Percentiles rank a stretch among this genome's conserved stretches.
Evolutionary conservation across 2,329 filamentous ascomycete genomes (phyloP).

Genomic region (Claviceps humidiphila): DNA sequence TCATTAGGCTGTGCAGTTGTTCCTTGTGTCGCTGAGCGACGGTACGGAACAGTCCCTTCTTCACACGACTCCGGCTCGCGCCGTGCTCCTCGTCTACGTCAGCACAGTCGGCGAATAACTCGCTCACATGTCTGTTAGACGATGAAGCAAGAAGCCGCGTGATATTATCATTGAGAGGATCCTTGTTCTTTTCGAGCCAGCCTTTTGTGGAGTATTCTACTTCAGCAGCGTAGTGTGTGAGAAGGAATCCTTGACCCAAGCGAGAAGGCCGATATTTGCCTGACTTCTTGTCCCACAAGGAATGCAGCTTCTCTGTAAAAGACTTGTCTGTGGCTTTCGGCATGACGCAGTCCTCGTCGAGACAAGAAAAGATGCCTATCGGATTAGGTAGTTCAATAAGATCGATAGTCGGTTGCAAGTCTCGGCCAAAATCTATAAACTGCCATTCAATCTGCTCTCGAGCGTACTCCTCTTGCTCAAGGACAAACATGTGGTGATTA

Average conservation of each 20-base stretch:
- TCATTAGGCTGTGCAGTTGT: constrained; percentile 92
- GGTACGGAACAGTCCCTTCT: constrained; percentile 93
- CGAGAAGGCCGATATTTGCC: constrained; percentile 83
- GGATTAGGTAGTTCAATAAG: constrained; percentile 92
- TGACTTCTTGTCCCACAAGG: constrained; percentile 91
- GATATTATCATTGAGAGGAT: constrained; percentile 93
- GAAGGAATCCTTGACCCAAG: constrained; percentile 80
- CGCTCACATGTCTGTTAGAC: constrained; percentile 67
- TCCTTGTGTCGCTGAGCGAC: constrained; percentile 97
- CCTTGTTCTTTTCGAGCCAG: constrained; percentile 99
- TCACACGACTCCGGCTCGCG: constrained; percentile 65
- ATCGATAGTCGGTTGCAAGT: constrained; percentile 94
- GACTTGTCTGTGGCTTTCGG: constrained; percentile 94
- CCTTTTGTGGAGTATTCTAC: constrained; percentile 92
- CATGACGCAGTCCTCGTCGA: constrained; percentile 98
- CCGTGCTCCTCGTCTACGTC: constrained; percentile 63
- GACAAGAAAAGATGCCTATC: constrained; percentile 95
- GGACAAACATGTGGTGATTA: constrained; percentile 99
- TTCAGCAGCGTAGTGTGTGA: constrained; percentile 95
- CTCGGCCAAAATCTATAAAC: constrained; percentile 96
- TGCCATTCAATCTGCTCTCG: constrained; percentile 98
- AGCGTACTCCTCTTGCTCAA: constrained; percentile 97
- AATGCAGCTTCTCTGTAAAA: constrained; percentile 96
- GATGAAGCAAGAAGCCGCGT: constrained; percentile 78
- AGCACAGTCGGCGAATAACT: constrained; percentile 76